Conservation (phyloP, 768 basidiomycete genomes). For the Favolaschia claudopus region DNA sequence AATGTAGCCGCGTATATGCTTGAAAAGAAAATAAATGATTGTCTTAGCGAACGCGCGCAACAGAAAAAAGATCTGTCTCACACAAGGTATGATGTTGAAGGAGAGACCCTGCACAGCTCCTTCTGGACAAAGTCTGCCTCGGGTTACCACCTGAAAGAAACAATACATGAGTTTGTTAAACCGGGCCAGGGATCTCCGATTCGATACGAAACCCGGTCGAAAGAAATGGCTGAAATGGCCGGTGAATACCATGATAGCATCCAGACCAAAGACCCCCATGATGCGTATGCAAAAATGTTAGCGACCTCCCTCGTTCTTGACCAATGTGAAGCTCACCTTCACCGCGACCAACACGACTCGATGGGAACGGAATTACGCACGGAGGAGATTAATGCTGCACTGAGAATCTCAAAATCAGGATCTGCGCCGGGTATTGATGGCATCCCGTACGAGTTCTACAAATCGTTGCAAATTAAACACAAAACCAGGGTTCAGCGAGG, state of each 20-base stretch:
- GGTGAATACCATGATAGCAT: not conserved
- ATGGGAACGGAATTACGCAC: too few species aligned
- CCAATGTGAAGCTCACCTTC: not conserved
- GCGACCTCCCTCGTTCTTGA: not conserved
- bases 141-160: not conserved
- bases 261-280: not conserved
- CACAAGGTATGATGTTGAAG: not conserved
- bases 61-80: not conserved
- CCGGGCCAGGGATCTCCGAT: not conserved
- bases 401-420: not conserved
- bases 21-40: too few species aligned
- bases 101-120: too few species aligned
- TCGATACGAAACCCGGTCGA: not conserved
- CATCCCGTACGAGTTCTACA: slow-evolving; percentile 23
- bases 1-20: not conserved
- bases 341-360: too few species aligned
- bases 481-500: not conserved
- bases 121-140: not conserved
- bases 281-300: not conserved
- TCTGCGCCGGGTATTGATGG: too few species aligned
- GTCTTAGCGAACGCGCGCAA: not conserved
- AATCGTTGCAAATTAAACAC: not conserved
- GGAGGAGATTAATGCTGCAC: not conserved
- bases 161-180: not conserved
- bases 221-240: not conserved